Evolutionary conservation across 148 eudicot species (phyloP), one percentile per base, ranked within the genome.

Genomic region (Chenopodium quinoa): DNA sequence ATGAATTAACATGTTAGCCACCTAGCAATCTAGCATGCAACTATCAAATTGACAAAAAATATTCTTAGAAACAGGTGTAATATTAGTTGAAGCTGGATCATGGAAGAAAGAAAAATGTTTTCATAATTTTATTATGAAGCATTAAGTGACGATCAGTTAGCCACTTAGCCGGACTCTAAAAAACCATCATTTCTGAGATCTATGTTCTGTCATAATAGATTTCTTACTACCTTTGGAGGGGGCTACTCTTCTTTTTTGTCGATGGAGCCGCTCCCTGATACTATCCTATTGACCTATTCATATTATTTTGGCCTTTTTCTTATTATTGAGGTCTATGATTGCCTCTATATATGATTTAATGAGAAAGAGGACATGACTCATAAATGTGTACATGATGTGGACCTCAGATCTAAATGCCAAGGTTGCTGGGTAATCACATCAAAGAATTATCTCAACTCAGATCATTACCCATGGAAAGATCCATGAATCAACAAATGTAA

Each of bases 301-400:
- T 13, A 71, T 32, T 16, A 71, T 71, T 20, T 71, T 71, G 56
- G 56, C 75, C 23, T 72, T 29, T 72, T 71, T 71, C 13, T n/a
- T 34, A 75, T 75, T 52, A 75, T 75, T 25, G 63, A 4, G 0
- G 25, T 54, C 40, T 31, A 32, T 60, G 47, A 34, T 32, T 60
- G 29, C 22, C 69, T 22, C 23, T 46, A 2, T 72, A 23, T 16
- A 65, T 25, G 32, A 27, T 2, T 67, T 14, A n/a, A 44, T 46
- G 78, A 32, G 52, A 32, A 58, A 29, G 48, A 76, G 16, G 32
- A 34, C 48, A 60, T 40, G 66, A 58, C 5, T 54, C 14, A 32
- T 34, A 54, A 14, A n/a, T 16, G 7, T 34, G 29, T 44, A 72
- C 66, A 40, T n/a, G 77, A 75, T 25, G 76, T 80, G 76, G 82